Conservation (phyloP, 208 protist genomes). For the Leishmania turanica region DNA sequence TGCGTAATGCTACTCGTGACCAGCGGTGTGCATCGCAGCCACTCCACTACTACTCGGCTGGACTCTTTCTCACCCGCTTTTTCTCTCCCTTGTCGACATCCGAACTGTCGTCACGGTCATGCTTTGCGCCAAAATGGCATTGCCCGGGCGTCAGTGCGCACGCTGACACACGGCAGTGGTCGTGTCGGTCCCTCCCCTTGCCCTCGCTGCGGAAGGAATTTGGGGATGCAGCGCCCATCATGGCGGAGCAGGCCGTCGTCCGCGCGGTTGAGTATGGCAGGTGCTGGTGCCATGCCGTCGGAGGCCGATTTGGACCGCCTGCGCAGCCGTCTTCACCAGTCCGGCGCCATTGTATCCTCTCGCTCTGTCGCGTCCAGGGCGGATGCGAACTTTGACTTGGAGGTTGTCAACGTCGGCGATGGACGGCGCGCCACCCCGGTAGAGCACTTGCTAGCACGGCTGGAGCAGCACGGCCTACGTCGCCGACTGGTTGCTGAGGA, state of each 20-base stretch:
- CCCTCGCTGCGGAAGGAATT: background rate
- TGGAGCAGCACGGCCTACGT: slow-evolving; percentile 86
- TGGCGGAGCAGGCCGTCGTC: slow-evolving; percentile 8
- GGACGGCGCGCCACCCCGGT: slow-evolving; percentile 46
- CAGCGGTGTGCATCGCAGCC: background rate
- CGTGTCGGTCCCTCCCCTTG: background rate
- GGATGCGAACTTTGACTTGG: slow-evolving; percentile 21
- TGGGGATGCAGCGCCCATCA: slow-evolving; percentile 7
- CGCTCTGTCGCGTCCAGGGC: slow-evolving; percentile 52
- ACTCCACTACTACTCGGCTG: background rate
- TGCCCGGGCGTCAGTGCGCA: background rate
- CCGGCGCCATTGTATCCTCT: slow-evolving; percentile 55
- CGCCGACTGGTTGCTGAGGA: slow-evolving; percentile 55
- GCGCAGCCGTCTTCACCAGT: slow-evolving; percentile 45
- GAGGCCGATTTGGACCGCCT: slow-evolving; percentile 23
- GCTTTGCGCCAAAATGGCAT: background rate
- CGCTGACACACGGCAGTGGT: background rate
- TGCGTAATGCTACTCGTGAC: background rate
- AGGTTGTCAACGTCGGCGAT: slow-evolving; percentile 76
- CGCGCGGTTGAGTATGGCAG: slow-evolving; percentile 2
- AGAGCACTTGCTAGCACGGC: slow-evolving; percentile 72
- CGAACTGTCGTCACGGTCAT: too few relatives aligned
- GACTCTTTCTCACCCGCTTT: background rate
- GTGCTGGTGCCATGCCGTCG: slow-evolving; percentile 5
- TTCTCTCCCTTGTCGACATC: background rate